Evolutionary conservation across 345 rosid species (phyloP).

Genomic region (Brassica incana): DNA sequence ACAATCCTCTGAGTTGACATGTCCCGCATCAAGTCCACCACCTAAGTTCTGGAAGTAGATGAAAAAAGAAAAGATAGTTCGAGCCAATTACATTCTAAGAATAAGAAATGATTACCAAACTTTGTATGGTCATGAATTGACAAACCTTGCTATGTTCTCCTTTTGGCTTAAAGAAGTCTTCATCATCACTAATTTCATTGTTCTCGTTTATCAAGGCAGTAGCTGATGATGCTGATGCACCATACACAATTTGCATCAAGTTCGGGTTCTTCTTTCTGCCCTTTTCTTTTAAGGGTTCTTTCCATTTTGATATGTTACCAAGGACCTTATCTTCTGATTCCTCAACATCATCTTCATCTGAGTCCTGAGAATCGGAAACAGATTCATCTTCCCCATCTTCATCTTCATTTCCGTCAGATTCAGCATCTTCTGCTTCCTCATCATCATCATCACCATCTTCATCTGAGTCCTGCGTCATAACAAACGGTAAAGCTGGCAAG

Average conservation of each 20-base stretch:
- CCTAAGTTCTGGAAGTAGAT: conserved; percentile 49
- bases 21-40: conserved; percentile 48
- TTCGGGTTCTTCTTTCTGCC: conserved; percentile 51
- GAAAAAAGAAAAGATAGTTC: neutral
- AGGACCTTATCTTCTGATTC: conserved; percentile 43
- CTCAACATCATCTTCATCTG: conserved; percentile 12
- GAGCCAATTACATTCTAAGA: neutral
- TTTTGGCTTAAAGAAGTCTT: conserved; percentile 84
- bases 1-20: conserved; percentile 61
- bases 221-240: conserved; percentile 46
- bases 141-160: conserved; percentile 71
- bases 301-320: conserved; percentile 88
- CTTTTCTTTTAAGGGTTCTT: conserved; percentile 65
- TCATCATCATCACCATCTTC: conserved; percentile 31
- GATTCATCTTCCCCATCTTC: conserved; percentile 16
- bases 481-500: neutral
- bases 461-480: conserved; percentile 49
- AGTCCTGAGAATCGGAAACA: neutral
- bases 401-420: conserved; percentile 29
- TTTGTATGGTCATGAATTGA: conserved; percentile 4
- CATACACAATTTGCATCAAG: conserved; percentile 86
- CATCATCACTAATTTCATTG: conserved; percentile 53
- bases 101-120: conserved; percentile 6
- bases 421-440: conserved; percentile 16
- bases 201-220: conserved; percentile 41